Conservation (phyloP, 371 early-diverging fungal species). For the Homolaphlyctis polyrhiza region DNA sequence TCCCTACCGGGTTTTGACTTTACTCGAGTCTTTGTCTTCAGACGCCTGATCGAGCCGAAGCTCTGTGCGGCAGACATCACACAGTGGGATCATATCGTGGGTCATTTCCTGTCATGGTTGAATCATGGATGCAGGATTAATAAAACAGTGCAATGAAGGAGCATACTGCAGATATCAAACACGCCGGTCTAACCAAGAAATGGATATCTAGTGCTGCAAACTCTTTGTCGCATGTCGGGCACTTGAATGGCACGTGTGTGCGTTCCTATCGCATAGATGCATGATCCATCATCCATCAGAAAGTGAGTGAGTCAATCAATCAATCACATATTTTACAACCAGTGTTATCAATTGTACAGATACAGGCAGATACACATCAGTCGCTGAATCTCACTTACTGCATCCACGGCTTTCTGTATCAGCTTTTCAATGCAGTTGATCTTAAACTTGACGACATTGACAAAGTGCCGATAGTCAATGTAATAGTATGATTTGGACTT, state of each 20-base stretch:
- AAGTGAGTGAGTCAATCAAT: too few species aligned
- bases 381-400: constrained; percentile 39
- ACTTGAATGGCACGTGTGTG: constrained; percentile 28
- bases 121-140: too few species aligned
- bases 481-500: constrained; percentile 75
- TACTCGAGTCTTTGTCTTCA: not conserved
- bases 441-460: constrained; percentile 88
- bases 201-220: constrained; percentile 23
- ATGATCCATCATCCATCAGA: too few species aligned
- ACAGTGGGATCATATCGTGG: constrained; percentile 11
- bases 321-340: not conserved
- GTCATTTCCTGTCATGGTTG: constrained; percentile 8
- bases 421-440: constrained; percentile 75
- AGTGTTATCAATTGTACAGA: not conserved
- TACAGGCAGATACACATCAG: too few species aligned
- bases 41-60: constrained; percentile 4
- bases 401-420: constrained; percentile 65
- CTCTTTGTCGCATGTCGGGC: constrained; percentile 20
- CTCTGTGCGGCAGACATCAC: constrained; percentile 13
- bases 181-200: constrained; percentile 8
- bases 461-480: constrained; percentile 87
- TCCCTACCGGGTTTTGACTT: not conserved
- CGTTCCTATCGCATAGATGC: constrained; percentile 15
- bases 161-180: not conserved
- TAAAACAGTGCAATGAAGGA: not conserved